Base-by-base conservation (phyloP, 345 rosid species). In the Pseudoturritis turrita region DNA sequence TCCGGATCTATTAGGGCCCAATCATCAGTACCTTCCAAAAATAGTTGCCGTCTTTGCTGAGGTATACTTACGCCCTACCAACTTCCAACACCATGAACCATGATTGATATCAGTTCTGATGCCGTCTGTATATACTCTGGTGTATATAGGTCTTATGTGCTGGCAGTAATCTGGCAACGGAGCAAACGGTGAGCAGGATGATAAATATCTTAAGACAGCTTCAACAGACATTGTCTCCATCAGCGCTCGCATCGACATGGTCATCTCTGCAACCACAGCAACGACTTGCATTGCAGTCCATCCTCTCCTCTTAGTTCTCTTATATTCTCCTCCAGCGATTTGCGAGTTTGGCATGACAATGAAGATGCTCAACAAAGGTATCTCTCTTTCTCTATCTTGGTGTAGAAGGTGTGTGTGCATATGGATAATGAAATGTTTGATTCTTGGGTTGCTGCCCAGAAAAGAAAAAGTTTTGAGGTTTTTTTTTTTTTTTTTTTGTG, bases 211-310 rank as follows among this genome's bases (percentile, higher is more conserved):
- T 91, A 60, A 88, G 90, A 76, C 94, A 89, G 77, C 93, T 91
- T 41, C 94, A 91, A 81, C 96, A 88, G 66, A 83, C 94, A 2
- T 69, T 91, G 67, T 92, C 94, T 7, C 90, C 97, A 0, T 81
- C 89, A 35, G 83, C 89, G 4, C 77, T 89, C 18, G 97, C 97
- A 59, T 84, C 94, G 1, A 89, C 97, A 4, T 85, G 91, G 93
- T 85, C 96, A 28, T 78, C 86, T 55, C 59, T 89, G 77, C 93
- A 87, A 75, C 97, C 97, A 14, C 96, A 89, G 72, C 97, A 91
- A 36, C 97, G 89, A 81, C 78, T 87, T 75, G 87, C 84, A 3
- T 65, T 91, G 77, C 97, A 91, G 76, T 83, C 97, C 22, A 89
- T 89, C 70, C 91, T 91, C 61, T 85, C 91, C n/a, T 83, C 93